A percentile compares a stretch with the other conserved stretches of the same genome.
These are phyloP conservation scores for Macrophomina pseudophaseolina DNA, from an alignment of 2,329 filamentous ascomycete genomes.

Conservation along the genomic window DNA sequence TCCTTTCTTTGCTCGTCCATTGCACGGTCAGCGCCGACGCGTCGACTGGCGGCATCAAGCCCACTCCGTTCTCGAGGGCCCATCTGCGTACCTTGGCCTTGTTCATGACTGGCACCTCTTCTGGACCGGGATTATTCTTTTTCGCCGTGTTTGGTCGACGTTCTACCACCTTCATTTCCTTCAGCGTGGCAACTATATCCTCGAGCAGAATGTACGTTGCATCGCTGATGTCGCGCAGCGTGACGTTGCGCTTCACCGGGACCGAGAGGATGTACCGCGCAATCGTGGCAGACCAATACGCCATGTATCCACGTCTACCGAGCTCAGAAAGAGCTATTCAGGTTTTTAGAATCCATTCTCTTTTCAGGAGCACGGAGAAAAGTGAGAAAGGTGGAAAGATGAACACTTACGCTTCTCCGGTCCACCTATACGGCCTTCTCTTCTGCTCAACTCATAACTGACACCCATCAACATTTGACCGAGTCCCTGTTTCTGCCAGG, in stretches of 20 bases:
- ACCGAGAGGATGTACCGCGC: conserved; percentile 65
- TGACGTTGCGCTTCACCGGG: conserved; percentile 58
- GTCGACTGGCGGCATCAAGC: conserved; percentile 22
- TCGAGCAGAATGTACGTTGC: conserved; percentile 85
- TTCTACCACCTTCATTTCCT: conserved; percentile 68
- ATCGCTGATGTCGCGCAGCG: conserved; percentile 73
- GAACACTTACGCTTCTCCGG: conserved; percentile 74
- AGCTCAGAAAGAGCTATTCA: conserved; percentile 74
- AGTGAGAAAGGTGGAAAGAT: not conserved
- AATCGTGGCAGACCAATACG: conserved; percentile 87
- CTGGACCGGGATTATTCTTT: conserved; percentile 3
- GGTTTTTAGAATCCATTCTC: not conserved
- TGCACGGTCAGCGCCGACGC: conserved; percentile 6
- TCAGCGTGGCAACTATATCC: conserved; percentile 78
- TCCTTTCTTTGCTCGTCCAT: conserved; percentile 11
- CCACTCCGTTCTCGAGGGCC: conserved; percentile 23
- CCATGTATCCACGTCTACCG: conserved; percentile 78
- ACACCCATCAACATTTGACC: conserved; percentile 89
- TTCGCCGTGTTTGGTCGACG: conserved; percentile 7
- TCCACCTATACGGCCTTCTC: conserved; percentile 83
- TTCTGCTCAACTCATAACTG: conserved; percentile 87
- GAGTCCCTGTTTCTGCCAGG: conserved; percentile 89
- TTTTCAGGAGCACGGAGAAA: not conserved
- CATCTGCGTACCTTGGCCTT: conserved; percentile 25
- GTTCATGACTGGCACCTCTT: conserved; percentile 15